Evolutionary conservation across 2,329 filamentous ascomycete species (phyloP), one percentile per base, ranked within the genome.

Genomic region (Kalmusia sp.): DNA sequence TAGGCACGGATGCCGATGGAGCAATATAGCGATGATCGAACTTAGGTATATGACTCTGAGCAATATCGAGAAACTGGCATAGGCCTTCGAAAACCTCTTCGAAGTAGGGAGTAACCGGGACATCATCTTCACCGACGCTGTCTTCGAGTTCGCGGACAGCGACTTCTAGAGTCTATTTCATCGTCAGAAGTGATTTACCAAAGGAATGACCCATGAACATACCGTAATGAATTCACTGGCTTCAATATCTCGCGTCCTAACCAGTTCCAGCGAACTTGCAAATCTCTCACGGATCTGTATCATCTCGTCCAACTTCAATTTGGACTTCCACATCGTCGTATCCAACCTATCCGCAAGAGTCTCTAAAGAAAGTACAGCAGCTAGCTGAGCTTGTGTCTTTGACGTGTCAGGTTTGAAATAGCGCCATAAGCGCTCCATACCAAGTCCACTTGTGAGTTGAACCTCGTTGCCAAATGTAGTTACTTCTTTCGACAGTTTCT

Each of bases 401-500:
- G 83, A 77, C 3, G 81, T 83, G 9, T 66, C 67, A 27, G 92
- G 91, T 48, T 89, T 84, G 65, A 96, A 84, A 1, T 79, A 67
- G 35, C 84, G 83, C 93, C 93, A 96, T 4, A 96, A 80, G 7
- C 78, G 72, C 67, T 95, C 90, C 90, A 96, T 95, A 60, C 86
- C 88, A 11, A 92, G 77, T 0, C 92, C 92, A 2, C 89, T 92
- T 0, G 80, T 86, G 12, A 96, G 77, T 50, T 86, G 86, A 76
- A 92, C 93, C 2, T 85, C 87, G 14, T 85, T 82, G 21, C 84
- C 81, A 66, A 96, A 93, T 2, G 53, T 73, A 30, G 58, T 59
- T 6, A 71, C 46, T 39, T 71, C 65, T 46, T 67, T 66, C 3
- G 58, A 63, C 11, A 69, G 45, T 19, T 50, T 39, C 63, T 61